Evolutionary conservation across 2,329 filamentous ascomycete genomes (phyloP).

Genomic region (Cordyceps farinosa): DNA sequence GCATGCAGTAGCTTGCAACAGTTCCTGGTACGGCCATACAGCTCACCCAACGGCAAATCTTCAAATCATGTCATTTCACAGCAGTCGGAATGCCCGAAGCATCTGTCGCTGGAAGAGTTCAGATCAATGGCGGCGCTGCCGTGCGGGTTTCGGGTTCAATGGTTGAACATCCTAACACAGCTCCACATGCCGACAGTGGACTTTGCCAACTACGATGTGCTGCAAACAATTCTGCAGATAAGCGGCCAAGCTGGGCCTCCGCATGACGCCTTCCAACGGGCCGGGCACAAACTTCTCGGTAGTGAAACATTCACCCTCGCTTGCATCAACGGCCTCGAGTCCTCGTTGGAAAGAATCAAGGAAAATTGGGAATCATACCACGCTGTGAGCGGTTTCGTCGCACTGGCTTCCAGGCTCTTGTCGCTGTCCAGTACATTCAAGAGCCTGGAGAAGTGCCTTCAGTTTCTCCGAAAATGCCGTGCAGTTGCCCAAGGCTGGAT

Average conservation of each 20-base stretch:
- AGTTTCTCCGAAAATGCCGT: background rate
- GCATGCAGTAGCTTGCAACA: background rate
- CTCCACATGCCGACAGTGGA: constrained; percentile 1
- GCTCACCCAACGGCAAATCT: background rate
- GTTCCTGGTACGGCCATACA: background rate
- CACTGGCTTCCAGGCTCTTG: background rate
- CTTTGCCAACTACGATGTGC: background rate
- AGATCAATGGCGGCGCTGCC: background rate
- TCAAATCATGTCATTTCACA: background rate
- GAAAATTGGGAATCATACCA: constrained; percentile 10
- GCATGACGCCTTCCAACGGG: background rate
- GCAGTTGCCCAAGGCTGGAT: background rate
- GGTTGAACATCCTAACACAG: constrained; percentile 12
- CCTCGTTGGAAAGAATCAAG: background rate
- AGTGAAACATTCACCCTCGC: background rate
- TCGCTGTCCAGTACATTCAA: background rate
- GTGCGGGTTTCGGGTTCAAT: constrained; percentile 1
- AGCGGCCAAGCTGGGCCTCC: background rate
- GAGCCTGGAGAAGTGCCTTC: background rate
- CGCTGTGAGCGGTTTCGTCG: background rate
- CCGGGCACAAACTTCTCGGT: background rate
- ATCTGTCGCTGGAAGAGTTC: constrained; percentile 25
- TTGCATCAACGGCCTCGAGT: background rate
- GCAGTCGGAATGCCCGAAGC: constrained; percentile 2
- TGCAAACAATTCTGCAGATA: background rate